Conservation (phyloP, 129 eudicot species). For the Flaveria robusta region DNA sequence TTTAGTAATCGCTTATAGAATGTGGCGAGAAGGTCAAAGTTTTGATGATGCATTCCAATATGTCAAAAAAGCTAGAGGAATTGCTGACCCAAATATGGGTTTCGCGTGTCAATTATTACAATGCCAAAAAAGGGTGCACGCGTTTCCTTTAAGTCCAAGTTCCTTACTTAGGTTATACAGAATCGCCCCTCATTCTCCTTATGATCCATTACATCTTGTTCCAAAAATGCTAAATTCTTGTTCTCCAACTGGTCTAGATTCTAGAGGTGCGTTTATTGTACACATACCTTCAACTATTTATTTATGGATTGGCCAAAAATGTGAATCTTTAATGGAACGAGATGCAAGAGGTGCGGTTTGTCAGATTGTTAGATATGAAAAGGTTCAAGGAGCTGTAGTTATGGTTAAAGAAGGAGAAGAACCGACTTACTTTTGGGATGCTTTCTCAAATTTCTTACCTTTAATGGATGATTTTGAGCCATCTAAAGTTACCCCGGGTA, state of each 20-base stretch:
- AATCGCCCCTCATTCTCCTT: conserved; percentile 74
- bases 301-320: conserved; percentile 72
- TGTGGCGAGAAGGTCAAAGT: conserved; percentile 90
- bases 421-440: conserved; percentile 70
- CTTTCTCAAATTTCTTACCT: conserved; percentile 52
- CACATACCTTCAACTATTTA: conserved; percentile 76
- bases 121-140: conserved; percentile 87
- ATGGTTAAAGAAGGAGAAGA: conserved; percentile 81
- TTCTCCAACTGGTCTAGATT: conserved; percentile 61
- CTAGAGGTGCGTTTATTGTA: conserved; percentile 85
- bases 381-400: conserved; percentile 57
- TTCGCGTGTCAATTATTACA: conserved; percentile 81
- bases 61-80: conserved; percentile 78
- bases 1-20: conserved; percentile 75
- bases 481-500: conserved; percentile 45
- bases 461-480: conserved; percentile 44
- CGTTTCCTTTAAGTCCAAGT: conserved; percentile 81
- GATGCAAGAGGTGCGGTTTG: conserved; percentile 84
- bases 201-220: conserved; percentile 88
- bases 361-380: conserved; percentile 79
- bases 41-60: conserved; percentile 86
- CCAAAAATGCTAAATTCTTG: conserved; percentile 77
- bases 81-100: conserved; percentile 90
- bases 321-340: conserved; percentile 67
- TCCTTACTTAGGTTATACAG: conserved; percentile 72